Conservation (phyloP, 2,329 filamentous ascomycete genomes). For the Xylariaceae sp. region DNA sequence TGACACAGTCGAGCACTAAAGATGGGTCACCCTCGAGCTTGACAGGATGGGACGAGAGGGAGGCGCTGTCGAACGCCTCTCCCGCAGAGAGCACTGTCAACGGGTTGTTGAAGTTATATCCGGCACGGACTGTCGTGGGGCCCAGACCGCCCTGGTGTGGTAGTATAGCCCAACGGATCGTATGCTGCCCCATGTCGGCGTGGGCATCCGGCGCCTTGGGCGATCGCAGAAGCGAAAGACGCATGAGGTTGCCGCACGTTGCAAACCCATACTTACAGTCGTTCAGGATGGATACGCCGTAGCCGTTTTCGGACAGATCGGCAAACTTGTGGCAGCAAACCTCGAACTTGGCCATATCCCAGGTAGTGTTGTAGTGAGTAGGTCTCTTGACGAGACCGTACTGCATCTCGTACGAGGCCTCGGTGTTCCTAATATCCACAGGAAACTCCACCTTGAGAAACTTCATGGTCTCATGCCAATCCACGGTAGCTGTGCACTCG, state of each 20-base stretch:
- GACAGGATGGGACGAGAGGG: constrained; percentile 44
- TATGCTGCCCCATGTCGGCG: constrained; percentile 87
- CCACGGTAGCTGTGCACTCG: constrained; percentile 78
- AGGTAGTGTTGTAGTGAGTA: constrained; percentile 95
- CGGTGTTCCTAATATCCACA: constrained; percentile 81
- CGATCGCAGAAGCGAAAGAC: constrained; percentile 75
- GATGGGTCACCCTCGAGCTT: constrained; percentile 60
- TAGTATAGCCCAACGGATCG: constrained; percentile 84
- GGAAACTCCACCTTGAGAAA: constrained; percentile 99
- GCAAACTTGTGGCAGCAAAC: constrained; percentile 95
- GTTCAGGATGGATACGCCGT: constrained; percentile 89
- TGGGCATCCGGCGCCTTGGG: constrained; percentile 91
- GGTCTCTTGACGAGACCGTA: constrained; percentile 84
- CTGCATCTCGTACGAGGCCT: constrained; percentile 92
- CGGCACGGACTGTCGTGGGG: constrained; percentile 70
- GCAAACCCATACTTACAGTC: constrained; percentile 97
- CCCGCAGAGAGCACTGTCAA: constrained; percentile 49
- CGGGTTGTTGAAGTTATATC: constrained; percentile 86
- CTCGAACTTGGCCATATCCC: constrained; percentile 98
- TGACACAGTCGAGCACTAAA: constrained; percentile 81
- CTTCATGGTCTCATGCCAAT: constrained; percentile 95
- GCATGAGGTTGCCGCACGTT: constrained; percentile 82
- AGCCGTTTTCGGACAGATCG: constrained; percentile 80
- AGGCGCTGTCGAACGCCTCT: constrained; percentile 25
- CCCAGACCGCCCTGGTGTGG: constrained; percentile 73